A percentile compares a stretch with the other conserved stretches of the same genome.
Conservation (phyloP, 148 eudicot genomes). For the Chenopodium berlandieri region DNA sequence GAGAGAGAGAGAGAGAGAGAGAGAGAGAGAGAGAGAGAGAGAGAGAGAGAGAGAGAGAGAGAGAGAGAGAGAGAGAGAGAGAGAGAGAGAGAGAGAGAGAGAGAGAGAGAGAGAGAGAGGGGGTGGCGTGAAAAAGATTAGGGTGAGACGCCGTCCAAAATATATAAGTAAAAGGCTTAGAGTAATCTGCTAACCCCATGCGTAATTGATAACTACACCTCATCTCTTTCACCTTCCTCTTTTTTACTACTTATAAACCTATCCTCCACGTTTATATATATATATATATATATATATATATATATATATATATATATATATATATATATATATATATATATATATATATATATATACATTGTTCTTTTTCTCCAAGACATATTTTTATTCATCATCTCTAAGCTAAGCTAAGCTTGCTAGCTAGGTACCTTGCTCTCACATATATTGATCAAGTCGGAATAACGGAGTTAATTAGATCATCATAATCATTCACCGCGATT, state of each 20-base stretch:
- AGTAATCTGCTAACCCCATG: slow-evolving; percentile 56
- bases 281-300: too few relatives aligned
- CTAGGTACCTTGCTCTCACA: background rate
- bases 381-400: background rate
- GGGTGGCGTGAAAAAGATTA: slow-evolving; percentile 55
- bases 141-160: slow-evolving; percentile 74
- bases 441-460: background rate
- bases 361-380: slow-evolving; percentile 6
- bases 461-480: background rate
- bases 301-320: background rate
- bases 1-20: background rate
- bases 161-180: slow-evolving; percentile 29
- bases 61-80: background rate
- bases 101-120: background rate
- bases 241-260: slow-evolving; percentile 3
- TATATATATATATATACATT: background rate
- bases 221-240: background rate
- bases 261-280: background rate
- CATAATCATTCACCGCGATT: background rate
- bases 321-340: background rate
- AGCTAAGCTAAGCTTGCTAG: background rate
- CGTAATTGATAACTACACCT: slow-evolving; percentile 44
- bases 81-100: background rate
- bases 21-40: background rate
- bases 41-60: background rate